Evolutionary conservation across 805 yeast genomes (phyloP), one percentile per base, ranked within the genome.

Genomic region (Saccharomyces jurei): DNA sequence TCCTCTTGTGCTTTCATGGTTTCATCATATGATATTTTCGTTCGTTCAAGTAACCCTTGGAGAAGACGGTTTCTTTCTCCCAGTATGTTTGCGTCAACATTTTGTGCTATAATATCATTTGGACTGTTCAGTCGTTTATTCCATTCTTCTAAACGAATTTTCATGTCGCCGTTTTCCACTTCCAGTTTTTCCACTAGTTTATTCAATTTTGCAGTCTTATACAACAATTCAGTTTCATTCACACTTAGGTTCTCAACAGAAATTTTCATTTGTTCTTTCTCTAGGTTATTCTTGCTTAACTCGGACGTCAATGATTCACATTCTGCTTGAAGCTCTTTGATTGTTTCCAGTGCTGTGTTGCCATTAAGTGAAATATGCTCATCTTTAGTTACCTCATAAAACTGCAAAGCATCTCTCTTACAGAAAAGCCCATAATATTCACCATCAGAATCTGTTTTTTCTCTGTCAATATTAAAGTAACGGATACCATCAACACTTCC

Each of bases 401-500:
- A n/a, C 10, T 17, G 44, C 25, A 36, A 17, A 9, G 44, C 22
- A 17, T 36, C 13, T 8, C 25, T 36, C 11, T 6, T 36, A 17
- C 44, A 36, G 22, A 36, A 36, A 36, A 36, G 25, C 17, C 44
- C 44, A 8, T 36, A 36, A 36, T 17, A 36, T 4, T 10, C 11
- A 36, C 44, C 44, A 6, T 36, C 17, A 6, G 11, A 17, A 17
- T 17, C 10, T 17, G 11, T 17, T 36, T 36, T 36, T 3, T 48
- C 48, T 26, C 52, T 47, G 6, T 14, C 50, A 57, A 89, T 79
- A 1, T 72, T 63, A 65, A 91, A 90, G 56, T 87, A 78, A 27
- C 76, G 61, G 0, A 62, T 65, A 0, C 87, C 90, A 25, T 81
- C 79, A 10, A 90, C 77, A 49, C 80, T 71, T 0, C 97, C 97